Percentiles rank a stretch among this genome's conserved stretches.
Evolutionary conservation across 257 asterid species (phyloP).

Genomic region (Solanum ahanhuiri): DNA sequence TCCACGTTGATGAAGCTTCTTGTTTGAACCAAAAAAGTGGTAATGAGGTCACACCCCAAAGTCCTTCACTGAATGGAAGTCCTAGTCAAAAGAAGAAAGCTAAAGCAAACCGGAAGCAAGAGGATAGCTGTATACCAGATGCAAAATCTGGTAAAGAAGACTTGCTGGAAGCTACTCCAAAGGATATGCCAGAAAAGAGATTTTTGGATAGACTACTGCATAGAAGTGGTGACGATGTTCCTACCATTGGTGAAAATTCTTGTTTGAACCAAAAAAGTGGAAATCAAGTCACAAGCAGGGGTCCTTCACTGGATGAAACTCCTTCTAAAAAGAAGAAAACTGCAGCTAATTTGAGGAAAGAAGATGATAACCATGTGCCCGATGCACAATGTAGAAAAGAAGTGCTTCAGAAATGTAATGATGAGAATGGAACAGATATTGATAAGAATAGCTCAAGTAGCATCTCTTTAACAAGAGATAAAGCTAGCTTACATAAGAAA

Average conservation of each 20-base stretch:
- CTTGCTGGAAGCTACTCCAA: not conserved
- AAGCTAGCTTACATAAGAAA: slow-evolving; percentile 3
- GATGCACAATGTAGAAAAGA: not conserved
- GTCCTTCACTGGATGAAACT: slow-evolving; percentile 6
- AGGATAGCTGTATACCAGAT: not conserved
- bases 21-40: slow-evolving; percentile 1
- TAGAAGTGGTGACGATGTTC: slow-evolving; percentile 3
- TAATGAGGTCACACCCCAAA: not conserved
- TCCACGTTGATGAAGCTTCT: not conserved
- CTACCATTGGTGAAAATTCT: not conserved
- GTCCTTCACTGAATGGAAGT: not conserved
- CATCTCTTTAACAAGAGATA: slow-evolving; percentile 33
- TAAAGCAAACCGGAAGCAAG: not conserved
- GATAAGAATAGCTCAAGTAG: not conserved
- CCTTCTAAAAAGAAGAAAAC: not conserved
- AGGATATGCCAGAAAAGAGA: not conserved
- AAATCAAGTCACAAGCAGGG: not conserved
- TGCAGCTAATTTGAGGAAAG: not conserved
- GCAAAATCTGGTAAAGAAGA: not conserved
- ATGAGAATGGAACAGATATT: not conserved
- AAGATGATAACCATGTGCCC: not conserved
- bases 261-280: not conserved
- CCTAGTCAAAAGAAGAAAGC: not conserved
- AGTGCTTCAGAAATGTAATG: not conserved
- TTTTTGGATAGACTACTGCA: slow-evolving; percentile 11